Conservation (phyloP, 345 rosid species). For the Melastoma malabathricum region DNA sequence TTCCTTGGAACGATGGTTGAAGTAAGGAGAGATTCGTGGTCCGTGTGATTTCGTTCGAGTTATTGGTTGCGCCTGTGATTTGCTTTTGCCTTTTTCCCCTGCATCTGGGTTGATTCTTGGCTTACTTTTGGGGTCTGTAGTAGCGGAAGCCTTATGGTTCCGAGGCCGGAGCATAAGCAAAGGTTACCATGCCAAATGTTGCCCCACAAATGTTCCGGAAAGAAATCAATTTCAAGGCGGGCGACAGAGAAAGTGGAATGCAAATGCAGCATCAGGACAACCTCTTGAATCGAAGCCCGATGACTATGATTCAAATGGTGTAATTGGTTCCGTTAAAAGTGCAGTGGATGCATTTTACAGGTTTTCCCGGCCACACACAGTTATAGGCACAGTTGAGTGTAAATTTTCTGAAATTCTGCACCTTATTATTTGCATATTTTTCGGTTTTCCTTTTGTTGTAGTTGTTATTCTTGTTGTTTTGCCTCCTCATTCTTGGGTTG, state of each 20-base stretch:
- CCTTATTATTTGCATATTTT: neutral
- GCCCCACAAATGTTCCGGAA: constrained; percentile 10
- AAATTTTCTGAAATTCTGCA: constrained; percentile 3
- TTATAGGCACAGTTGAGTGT: constrained; percentile 91
- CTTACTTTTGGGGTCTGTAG: constrained; percentile 13
- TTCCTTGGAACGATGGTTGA: neutral
- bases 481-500: constrained; percentile 7
- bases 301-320: constrained; percentile 25
- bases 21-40: no score
- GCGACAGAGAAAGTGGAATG: constrained; percentile 21
- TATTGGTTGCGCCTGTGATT: neutral
- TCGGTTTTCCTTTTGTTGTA: neutral
- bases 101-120: neutral
- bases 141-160: constrained; percentile 22
- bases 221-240: constrained; percentile 11
- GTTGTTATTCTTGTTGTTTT: neutral
- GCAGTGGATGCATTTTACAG: constrained; percentile 68
- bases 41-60: no score
- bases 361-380: constrained; percentile 88
- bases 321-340: constrained; percentile 22
- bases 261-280: constrained; percentile 47
- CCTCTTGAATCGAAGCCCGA: constrained; percentile 40
- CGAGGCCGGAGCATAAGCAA: constrained; percentile 16
- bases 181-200: constrained; percentile 13
- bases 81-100: neutral